A percentile compares a stretch with the other conserved stretches of the same genome.
phyloP scores from a whole-genome alignment of 2,329 filamentous ascomycete species.

The Claviceps africana region DNA sequence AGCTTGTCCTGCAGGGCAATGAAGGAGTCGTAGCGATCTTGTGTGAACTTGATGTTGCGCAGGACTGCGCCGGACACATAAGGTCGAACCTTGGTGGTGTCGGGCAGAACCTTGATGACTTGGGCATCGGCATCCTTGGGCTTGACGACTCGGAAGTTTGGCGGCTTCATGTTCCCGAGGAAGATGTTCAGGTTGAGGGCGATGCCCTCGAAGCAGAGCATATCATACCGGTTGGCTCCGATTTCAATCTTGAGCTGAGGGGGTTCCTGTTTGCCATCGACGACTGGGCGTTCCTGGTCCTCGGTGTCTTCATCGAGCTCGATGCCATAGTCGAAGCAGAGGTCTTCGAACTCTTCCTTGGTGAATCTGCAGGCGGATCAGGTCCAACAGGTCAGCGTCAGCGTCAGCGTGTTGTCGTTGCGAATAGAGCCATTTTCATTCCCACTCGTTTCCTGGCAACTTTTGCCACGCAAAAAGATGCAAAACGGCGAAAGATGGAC shows the following conservation, averaged over 20 bases:
- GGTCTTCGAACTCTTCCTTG: conserved; percentile 85
- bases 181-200: conserved; percentile 94
- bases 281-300: conserved; percentile 55
- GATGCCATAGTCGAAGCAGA: conserved; percentile 98
- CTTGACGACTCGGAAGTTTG: conserved; percentile 64
- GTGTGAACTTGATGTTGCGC: conserved; percentile 79
- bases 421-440: not conserved
- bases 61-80: conserved; percentile 83
- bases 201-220: conserved; percentile 96
- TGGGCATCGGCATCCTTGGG: conserved; percentile 62
- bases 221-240: conserved; percentile 84
- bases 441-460: not conserved
- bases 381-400: conserved; percentile 10
- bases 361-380: conserved; percentile 49
- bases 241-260: conserved; percentile 97
- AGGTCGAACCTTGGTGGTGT: conserved; percentile 66
- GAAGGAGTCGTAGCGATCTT: conserved; percentile 91
- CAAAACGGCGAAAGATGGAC: not conserved
- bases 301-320: conserved; percentile 95
- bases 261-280: conserved; percentile 69
- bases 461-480: not conserved
- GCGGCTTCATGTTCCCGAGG: conserved; percentile 58
- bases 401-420: too few species aligned
- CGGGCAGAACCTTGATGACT: conserved; percentile 64
- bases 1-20: conserved; percentile 96